Conservation (phyloP, 1,284 basidiomycete species). For the Irpex sp. region DNA sequence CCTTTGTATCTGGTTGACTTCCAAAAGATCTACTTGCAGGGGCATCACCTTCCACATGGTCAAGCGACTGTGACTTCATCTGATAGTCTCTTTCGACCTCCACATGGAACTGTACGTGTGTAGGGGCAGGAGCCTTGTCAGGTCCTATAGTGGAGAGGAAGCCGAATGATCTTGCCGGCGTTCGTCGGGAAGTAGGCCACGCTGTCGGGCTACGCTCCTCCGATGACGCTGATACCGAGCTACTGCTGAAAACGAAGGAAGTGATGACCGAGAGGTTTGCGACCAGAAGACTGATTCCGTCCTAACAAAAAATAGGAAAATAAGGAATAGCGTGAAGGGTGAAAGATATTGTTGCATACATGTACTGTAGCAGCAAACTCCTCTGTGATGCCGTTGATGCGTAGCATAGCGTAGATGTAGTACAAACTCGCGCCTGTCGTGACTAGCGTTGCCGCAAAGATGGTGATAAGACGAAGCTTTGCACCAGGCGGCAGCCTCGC, state of each 20-base stretch:
- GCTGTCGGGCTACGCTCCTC: neutral
- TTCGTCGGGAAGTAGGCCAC: neutral
- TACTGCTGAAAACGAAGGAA: neutral
- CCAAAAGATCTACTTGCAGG: no score
- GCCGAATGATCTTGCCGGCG: neutral
- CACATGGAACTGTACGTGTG: neutral
- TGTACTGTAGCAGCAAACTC: neutral
- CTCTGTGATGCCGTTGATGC: neutral
- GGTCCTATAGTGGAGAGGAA: neutral
- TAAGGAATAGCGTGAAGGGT: no score
- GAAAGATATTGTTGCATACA: neutral
- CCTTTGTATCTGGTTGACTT: neutral
- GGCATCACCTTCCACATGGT: no score
- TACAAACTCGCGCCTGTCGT: neutral
- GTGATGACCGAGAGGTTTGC: slow-evolving; percentile 2
- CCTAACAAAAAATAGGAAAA: no score
- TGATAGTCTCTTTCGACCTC: neutral
- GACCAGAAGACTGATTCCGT: neutral
- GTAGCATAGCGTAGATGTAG: slow-evolving; percentile 1
- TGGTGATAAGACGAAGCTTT: neutral
- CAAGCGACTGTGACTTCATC: neutral
- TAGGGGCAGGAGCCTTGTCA: neutral
- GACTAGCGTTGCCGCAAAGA: neutral
- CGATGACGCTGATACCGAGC: neutral
- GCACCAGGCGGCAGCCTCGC: neutral